Evolutionary conservation across 1,284 basidiomycete species (phyloP), one percentile per base, ranked within the genome.

Genomic region (Tremellales sp.): DNA sequence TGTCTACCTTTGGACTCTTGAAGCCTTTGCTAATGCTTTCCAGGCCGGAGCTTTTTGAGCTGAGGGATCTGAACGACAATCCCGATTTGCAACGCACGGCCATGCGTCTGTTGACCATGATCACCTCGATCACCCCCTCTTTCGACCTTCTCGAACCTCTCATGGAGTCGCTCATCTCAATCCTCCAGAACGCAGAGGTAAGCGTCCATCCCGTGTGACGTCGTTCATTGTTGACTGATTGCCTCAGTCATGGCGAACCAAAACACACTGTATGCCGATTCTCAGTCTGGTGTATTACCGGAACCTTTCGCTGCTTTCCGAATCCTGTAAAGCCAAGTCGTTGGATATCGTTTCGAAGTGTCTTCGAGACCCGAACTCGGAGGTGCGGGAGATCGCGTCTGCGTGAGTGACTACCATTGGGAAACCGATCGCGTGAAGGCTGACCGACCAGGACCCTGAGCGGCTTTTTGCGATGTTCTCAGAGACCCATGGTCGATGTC

Each of bases 351-450:
- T 94, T 42, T 79, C 89, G 24, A 82, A 85, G 44, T 92, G 92
- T 67, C 77, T 97, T 43, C 80, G 82, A 23, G 92, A 97, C 68
- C 86, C 89, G 65, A 94, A 94, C 65, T 84, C 93, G 46, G 92
- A 97, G 75, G 92, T 97, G 25, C 82, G 92, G 53, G 89, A 92
- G 70, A 92, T 88, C 80, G 88, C 90, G n/a, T 88, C 88, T 4
- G 85, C 85, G 75, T 72, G 49, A 60, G 68, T 65, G 15, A 13
- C 4, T 15, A 25, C 22, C 43, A 15, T 3, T 23, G 11, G 23
- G 6, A 40, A 17, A 3, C n/a, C 7, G 17, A 6, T 23, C 21
- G 40, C 17, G 24, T 21, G 12, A 4, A 6, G 29, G 49, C 43
- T 52, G 36, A 58, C 24, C 17, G n/a, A 6, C 39, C 49, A 63